phyloP scores from a whole-genome alignment of 805 yeast genomes.

The Zygosaccharomyces rouxii region DNA sequence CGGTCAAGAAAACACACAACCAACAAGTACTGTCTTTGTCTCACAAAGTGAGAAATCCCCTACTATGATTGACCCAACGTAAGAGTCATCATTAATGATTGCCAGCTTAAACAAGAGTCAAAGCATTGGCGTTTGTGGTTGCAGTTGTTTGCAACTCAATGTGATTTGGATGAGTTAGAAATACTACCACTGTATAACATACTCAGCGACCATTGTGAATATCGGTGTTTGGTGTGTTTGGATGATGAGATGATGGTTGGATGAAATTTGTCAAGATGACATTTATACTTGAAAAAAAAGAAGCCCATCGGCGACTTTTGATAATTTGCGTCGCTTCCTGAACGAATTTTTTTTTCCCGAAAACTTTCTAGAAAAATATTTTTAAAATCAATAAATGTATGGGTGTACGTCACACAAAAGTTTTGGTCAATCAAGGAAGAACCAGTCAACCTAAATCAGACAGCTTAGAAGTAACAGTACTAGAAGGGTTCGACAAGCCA shows the following conservation, averaged over 20 bases:
- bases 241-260: too few relatives aligned
- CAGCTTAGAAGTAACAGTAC: too few relatives aligned
- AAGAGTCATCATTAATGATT: background rate
- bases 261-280: background rate
- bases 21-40: slow-evolving; percentile 30
- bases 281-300: slow-evolving; percentile 1
- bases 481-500: too few relatives aligned
- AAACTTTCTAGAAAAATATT: too few relatives aligned
- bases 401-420: slow-evolving; percentile 1
- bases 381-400: background rate
- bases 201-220: slow-evolving; percentile 38
- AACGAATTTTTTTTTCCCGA: too few relatives aligned
- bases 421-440: too few relatives aligned
- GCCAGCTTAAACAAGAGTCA: background rate
- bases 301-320: background rate
- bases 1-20: slow-evolving; percentile 15
- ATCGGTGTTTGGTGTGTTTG: slow-evolving; percentile 18
- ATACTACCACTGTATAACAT: slow-evolving; percentile 21
- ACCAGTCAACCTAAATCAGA: too few relatives aligned
- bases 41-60: slow-evolving; percentile 29
- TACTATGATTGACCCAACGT: slow-evolving; percentile 13
- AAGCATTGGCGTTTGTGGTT: background rate
- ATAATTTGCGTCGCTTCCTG: too few relatives aligned
- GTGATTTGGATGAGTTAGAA: slow-evolving; percentile 21
- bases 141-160: slow-evolving; percentile 16